Evolutionary conservation across 805 yeast genomes (phyloP), one percentile per base, ranked within the genome.

Genomic region (Tetrapisispora taiwanensis): DNA sequence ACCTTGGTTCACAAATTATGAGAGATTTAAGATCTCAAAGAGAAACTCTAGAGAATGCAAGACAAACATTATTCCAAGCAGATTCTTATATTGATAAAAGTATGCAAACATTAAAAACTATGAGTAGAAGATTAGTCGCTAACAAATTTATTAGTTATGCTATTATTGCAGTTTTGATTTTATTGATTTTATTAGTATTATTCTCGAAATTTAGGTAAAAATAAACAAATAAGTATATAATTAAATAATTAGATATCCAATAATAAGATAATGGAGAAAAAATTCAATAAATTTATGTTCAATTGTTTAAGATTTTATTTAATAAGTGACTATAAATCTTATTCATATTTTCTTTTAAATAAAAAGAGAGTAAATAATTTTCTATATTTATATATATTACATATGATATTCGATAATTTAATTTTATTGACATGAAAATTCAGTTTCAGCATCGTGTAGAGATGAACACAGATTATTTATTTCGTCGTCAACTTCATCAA

Each of bases 71-170:
- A 41, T 75, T 76, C 65, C 90, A 88, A 49, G 97, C 97, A 0
- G 97, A 92, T 60, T 78, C 83, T 0, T 87, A 89, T 57, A 95
- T 92, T 43, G 97, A 92, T 65, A 81, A 84, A 59, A 81, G 92
- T 45, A 75, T 92, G 45, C 76, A 84, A 46, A 92, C 97, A 1
- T 70, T 92, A 55, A 79, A 87, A 55, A 74, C 85, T 17, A 92
- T 92, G 98, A 83, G 95, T 22, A 75, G 97, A 64, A 71, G 97
- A 55, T 73, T 89, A 72, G 87, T 94, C 10, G 90, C 96, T 6
- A 90, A 90, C 65, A 83, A 87, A 63, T 72, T 89, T 52, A 83
- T 90, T 50, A 85, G 95, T 46, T 85, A 87, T 56, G 94, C 94
- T 10, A 90, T 90, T 46, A 90, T 90, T 44, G 95, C 84, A 7